phyloP scores from a whole-genome alignment of 495 filamentous ascomycete species.

The Chlorociboria aeruginascens region DNA sequence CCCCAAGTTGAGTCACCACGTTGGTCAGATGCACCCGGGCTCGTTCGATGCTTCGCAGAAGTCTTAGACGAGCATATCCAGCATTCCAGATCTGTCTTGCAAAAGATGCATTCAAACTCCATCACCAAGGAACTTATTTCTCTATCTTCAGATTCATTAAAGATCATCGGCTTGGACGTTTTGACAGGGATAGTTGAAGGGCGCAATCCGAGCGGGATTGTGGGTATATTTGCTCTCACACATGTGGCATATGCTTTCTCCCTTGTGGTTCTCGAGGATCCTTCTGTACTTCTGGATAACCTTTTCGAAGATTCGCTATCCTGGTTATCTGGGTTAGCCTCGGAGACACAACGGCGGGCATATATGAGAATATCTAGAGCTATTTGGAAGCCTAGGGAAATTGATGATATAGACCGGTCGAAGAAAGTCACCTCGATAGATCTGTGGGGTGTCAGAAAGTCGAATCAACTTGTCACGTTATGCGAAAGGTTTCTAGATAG shows the following conservation, averaged over 20 bases:
- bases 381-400: constrained; percentile 11
- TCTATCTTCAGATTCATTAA: constrained; percentile 14
- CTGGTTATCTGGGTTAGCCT: constrained; percentile 7
- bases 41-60: constrained; percentile 14
- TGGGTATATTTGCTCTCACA: constrained; percentile 14
- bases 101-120: constrained; percentile 1
- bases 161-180: constrained; percentile 12
- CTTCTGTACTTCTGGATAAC: constrained; percentile 2
- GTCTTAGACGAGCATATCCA: constrained; percentile 14
- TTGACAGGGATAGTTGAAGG: constrained; percentile 13
- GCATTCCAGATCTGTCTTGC: constrained; percentile 9
- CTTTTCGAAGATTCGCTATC: constrained; percentile 12
- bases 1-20: constrained; percentile 4
- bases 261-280: constrained; percentile 8
- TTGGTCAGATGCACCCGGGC: constrained; percentile 2
- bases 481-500: constrained; percentile 15
- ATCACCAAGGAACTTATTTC: constrained; percentile 10
- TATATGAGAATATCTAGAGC: constrained; percentile 12
- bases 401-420: background rate
- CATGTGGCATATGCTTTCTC: constrained; percentile 17
- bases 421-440: background rate
- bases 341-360: constrained; percentile 3
- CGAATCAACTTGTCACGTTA: constrained; percentile 5
- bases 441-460: background rate
- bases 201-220: constrained; percentile 12